Evolutionary conservation across 163 green algal species (phyloP).

Genomic region (Prototheca wickerhamii): DNA sequence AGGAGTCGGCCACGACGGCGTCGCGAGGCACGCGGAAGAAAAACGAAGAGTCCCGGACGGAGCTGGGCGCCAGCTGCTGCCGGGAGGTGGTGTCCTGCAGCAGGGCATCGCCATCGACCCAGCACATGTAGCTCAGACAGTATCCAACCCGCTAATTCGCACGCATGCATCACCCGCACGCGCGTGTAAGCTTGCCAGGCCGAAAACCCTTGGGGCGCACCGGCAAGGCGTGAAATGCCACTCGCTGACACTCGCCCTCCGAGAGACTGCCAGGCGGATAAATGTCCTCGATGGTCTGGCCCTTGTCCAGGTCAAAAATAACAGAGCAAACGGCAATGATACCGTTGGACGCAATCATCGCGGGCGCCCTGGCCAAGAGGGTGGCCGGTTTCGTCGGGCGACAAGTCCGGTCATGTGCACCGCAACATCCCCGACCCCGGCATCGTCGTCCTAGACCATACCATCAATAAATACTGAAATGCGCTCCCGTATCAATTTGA

Average conservation of each 20-base stretch:
- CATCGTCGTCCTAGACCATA: too few relatives aligned
- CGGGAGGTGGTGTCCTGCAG: conserved; percentile 60
- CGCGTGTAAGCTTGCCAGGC: too few relatives aligned
- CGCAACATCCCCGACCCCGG: too few relatives aligned
- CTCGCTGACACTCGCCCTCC: conserved; percentile 33
- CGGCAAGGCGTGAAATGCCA: conserved; percentile 60
- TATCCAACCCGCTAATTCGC: not conserved
- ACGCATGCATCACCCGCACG: not conserved
- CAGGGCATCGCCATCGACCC: not conserved
- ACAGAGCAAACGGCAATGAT: conserved; percentile 27
- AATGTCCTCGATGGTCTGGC: conserved; percentile 38
- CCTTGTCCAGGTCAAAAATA: conserved; percentile 57
- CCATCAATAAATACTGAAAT: too few relatives aligned
- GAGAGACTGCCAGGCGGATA: conserved; percentile 32
- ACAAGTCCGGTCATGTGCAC: too few relatives aligned
- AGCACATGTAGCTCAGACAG: not conserved
- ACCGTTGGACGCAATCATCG: too few relatives aligned
- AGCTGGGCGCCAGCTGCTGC: conserved; percentile 42
- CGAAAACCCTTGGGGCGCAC: conserved; percentile 20
- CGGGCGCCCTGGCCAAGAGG: too few relatives aligned
- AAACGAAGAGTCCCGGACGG: conserved; percentile 62
- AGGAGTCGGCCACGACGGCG: not conserved
- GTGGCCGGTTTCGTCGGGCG: too few relatives aligned
- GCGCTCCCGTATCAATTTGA: too few relatives aligned
- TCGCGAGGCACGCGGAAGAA: conserved; percentile 48